A percentile compares a stretch with the other conserved stretches of the same genome.
Evolutionary conservation across 1,284 basidiomycete species (phyloP).

Genomic region (Apiotrichum brassicae): DNA sequence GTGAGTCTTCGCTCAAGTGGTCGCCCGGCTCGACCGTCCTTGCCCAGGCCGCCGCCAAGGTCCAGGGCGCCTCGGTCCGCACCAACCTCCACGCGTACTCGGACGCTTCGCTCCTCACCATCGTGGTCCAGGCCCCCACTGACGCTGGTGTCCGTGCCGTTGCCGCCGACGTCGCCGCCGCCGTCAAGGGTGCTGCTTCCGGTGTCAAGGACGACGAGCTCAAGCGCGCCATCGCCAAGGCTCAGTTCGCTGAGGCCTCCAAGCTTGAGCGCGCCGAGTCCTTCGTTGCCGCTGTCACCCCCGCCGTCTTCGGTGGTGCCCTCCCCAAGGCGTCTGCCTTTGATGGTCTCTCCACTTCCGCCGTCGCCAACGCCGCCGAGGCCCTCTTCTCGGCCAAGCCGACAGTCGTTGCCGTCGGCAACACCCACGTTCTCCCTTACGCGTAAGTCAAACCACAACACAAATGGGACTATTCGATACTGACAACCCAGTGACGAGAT

Average conservation of each 20-base stretch:
- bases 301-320: slow-evolving; percentile 53
- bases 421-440: slow-evolving; percentile 68
- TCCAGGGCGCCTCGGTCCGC: slow-evolving; percentile 54
- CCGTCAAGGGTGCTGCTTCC: slow-evolving; percentile 57
- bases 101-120: slow-evolving; percentile 76
- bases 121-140: slow-evolving; percentile 55
- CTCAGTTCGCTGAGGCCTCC: slow-evolving; percentile 72
- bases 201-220: slow-evolving; percentile 63
- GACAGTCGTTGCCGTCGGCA: slow-evolving; percentile 77
- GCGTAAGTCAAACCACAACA: slow-evolving; percentile 43
- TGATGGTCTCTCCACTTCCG: slow-evolving; percentile 57
- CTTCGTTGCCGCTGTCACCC: slow-evolving; percentile 55
- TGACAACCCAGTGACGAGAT: slow-evolving; percentile 58
- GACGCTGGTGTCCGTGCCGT: slow-evolving; percentile 48
- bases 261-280: slow-evolving; percentile 61
- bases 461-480: not conserved
- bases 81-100: slow-evolving; percentile 77
- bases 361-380: slow-evolving; percentile 54
- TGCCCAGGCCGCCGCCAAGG: slow-evolving; percentile 48
- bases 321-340: slow-evolving; percentile 55
- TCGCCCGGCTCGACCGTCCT: slow-evolving; percentile 64
- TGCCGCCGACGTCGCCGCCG: slow-evolving; percentile 58
- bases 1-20: slow-evolving; percentile 79
- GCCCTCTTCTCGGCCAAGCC: slow-evolving; percentile 57
- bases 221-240: slow-evolving; percentile 73